These are phyloP conservation scores for Auricularia heimuer DNA, from an alignment of 768 basidiomycete genomes.

Conservation along the genomic window DNA sequence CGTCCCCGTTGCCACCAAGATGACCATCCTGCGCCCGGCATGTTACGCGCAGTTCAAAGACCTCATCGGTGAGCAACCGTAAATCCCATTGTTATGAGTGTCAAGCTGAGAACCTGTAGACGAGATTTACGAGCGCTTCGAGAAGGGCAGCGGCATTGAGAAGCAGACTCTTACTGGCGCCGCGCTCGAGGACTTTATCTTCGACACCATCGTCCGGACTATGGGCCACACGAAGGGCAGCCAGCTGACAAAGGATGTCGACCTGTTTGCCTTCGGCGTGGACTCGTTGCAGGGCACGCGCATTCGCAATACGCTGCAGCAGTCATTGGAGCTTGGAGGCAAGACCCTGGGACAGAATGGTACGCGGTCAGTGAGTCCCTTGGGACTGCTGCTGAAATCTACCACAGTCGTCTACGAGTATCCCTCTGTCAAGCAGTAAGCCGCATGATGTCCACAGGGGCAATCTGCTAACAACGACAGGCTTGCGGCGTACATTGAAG, in stretches of 20 bases:
- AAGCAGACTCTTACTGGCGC: constrained; percentile 17
- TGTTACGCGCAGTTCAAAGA: constrained; percentile 42
- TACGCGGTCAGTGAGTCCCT: constrained; percentile 10
- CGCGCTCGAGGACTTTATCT: constrained; percentile 29
- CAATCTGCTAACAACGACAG: constrained; percentile 11
- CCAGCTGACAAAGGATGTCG: constrained; percentile 25
- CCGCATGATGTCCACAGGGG: too few relatives aligned
- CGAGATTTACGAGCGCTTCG: constrained; percentile 31
- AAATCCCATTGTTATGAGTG: background rate
- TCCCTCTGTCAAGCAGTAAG: constrained; percentile 33
- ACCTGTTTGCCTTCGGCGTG: constrained; percentile 39
- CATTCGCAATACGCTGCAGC: constrained; percentile 39
- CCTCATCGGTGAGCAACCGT: constrained; percentile 28
- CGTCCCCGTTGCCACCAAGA: constrained; percentile 45
- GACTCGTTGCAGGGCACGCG: constrained; percentile 44
- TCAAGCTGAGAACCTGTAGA: constrained; percentile 11
- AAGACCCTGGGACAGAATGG: constrained; percentile 28
- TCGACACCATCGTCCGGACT: constrained; percentile 24
- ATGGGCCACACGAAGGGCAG: constrained; percentile 24
- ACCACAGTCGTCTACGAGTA: constrained; percentile 39
- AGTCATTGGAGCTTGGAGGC: constrained; percentile 25
- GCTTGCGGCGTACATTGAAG: constrained; percentile 32
- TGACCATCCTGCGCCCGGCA: constrained; percentile 37
- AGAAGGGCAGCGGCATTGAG: constrained; percentile 25
- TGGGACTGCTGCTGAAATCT: background rate